Evolutionary conservation across 768 basidiomycete species (phyloP).

Genomic region (Mycena rebaudengoi): DNA sequence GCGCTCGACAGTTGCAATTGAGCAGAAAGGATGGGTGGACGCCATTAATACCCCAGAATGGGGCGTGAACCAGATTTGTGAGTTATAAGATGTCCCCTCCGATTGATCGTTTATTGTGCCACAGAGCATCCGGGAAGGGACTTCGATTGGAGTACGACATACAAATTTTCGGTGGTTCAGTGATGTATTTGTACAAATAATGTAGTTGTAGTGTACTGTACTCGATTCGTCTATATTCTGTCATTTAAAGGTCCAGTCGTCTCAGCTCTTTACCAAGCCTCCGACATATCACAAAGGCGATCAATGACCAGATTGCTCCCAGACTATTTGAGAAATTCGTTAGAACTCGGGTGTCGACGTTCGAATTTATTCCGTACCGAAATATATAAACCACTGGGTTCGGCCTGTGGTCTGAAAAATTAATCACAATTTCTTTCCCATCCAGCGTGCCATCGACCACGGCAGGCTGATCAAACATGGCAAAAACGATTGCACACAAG

Average conservation of each 20-base stretch:
- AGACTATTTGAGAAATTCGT: slow-evolving; percentile 44
- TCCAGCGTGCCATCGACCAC: slow-evolving; percentile 21
- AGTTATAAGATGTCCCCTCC: slow-evolving; percentile 29
- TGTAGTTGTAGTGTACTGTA: too few relatives aligned
- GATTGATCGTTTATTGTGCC: not conserved
- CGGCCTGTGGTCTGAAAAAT: slow-evolving; percentile 41
- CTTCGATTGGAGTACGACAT: slow-evolving; percentile 56
- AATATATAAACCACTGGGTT: slow-evolving; percentile 84
- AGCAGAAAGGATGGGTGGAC: slow-evolving; percentile 62
- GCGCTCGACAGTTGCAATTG: slow-evolving; percentile 58
- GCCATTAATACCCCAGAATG: slow-evolving; percentile 67
- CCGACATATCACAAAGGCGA: slow-evolving; percentile 63
- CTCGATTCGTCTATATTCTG: too few relatives aligned
- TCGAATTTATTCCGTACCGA: slow-evolving; percentile 53
- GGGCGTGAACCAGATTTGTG: slow-evolving; percentile 62
- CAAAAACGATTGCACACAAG: slow-evolving; percentile 86
- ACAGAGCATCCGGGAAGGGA: slow-evolving; percentile 52
- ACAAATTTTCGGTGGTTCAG: slow-evolving; percentile 51
- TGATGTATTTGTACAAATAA: too few relatives aligned
- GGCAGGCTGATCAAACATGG: slow-evolving; percentile 76
- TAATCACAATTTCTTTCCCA: not conserved
- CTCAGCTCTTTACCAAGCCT: slow-evolving; percentile 57
- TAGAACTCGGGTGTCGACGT: not conserved
- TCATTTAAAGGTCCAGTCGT: too few relatives aligned
- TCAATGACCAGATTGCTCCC: slow-evolving; percentile 60